Percentiles rank a stretch among this genome's conserved stretches.
phyloP scores from a whole-genome alignment of 306 rosid species.

The Glycyrrhiza uralensis region DNA sequence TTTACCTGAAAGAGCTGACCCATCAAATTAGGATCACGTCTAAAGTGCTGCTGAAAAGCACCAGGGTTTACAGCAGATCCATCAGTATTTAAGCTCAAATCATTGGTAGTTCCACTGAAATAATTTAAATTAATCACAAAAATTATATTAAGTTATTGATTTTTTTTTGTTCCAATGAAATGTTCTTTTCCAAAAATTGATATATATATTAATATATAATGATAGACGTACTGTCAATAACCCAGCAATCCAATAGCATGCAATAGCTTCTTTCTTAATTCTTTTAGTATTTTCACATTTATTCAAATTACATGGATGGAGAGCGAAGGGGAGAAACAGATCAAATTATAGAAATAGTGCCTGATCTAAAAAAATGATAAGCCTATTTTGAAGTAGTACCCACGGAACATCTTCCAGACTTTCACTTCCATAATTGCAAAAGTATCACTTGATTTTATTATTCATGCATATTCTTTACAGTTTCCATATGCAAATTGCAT shows the following conservation, averaged over 20 bases:
- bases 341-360: not conserved
- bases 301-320: not conserved
- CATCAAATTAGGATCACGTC: conserved; percentile 65
- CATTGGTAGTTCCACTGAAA: conserved; percentile 68
- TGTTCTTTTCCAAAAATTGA: not conserved
- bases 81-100: conserved; percentile 69
- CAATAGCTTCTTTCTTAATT: not conserved
- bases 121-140: not conserved
- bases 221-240: not conserved
- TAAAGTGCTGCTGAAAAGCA: conserved; percentile 84
- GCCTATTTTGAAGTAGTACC: conserved; percentile 5
- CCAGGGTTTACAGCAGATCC: conserved; percentile 91
- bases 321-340: not conserved
- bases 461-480: not conserved
- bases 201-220: not conserved
- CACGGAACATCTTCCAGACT: conserved; percentile 1
- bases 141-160: not conserved
- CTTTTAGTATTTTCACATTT: not conserved
- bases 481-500: not conserved
- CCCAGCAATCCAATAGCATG: not conserved
- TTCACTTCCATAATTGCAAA: not conserved
- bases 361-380: not conserved
- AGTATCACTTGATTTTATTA: not conserved
- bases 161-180: not conserved
- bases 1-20: conserved; percentile 79